Base-by-base conservation (phyloP, 345 rosid genomes). In the Rhodomyrtus tomentosa region DNA sequence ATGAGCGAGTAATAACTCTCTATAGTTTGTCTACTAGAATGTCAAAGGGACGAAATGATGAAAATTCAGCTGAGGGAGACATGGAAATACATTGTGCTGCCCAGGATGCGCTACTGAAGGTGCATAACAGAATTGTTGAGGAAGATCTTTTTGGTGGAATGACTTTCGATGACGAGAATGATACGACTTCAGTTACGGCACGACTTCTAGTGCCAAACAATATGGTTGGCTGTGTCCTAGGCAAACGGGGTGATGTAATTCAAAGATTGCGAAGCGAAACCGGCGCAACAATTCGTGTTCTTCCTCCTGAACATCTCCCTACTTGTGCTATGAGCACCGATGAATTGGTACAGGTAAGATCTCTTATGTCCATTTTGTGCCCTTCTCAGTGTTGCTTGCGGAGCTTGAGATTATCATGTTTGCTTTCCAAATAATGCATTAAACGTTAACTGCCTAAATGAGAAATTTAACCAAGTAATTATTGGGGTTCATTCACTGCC, bases 341-440 rank as follows among this genome's bases (percentile, higher is more conserved):
- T 84, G 96, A 93, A 83, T 82, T 92, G 87, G 94, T 93, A 80
- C 96, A 91, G 93, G 96, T 92, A 83, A 83, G 38, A 32, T 88
- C 54, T 84, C 55, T 85, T 56, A 56, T 55, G 59, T 24, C 25
- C 55, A 58, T 68, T 25, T 20, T 58, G 51, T 79, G 76, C 81
- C 55, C 42, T 27, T 18, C n/a, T 68, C 10, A 24, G 68, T 81
- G 52, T 87, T 87, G 50, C 73, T 50, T 83, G 40, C 42, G 27
- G 7, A 50, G 21, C 74, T 68, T 50, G 51, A 25, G 45, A 15
- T 51, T 81, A 27, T 81, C 48, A 20, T 16, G 49, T 6, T 32
- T 62, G 58, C 36, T 81, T 10, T 27, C 42, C 55, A 51, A 22
- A 81, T 51, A 81, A n/a, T 81, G 53, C 52, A 25, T 51, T 53